Base-by-base conservation (phyloP, 2,329 filamentous ascomycete genomes). In the Nakataea oryzae region DNA sequence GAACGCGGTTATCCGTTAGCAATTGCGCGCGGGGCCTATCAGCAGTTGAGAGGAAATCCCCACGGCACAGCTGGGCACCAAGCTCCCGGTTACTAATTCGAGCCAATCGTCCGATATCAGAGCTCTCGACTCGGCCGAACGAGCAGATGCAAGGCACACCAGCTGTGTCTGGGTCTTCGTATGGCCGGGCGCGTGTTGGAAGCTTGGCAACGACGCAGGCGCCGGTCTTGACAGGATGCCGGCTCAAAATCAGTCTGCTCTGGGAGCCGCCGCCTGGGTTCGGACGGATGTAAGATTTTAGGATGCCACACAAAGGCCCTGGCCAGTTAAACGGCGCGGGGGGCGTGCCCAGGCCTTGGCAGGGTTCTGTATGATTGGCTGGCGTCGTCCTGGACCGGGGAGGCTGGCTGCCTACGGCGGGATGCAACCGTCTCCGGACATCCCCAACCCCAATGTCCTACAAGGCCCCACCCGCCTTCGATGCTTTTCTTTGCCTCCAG, bases 361-460 rank as follows among this genome's bases (percentile, higher is more conserved):
- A 50, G 41, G 8, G 6, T 4, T 4, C 17, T n/a, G 41, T 13
- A 8, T 13, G 24, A n/a, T 24, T n/a, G 21, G 17, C 21, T n/a
- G n/a, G 41, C 24, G 24, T 24, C 21, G 6, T 9, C 24, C 21
- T n/a, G 21, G 7, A n/a, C 8, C 21, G 8, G 21, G 41, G 41
- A 50, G 11, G 41, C 41, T n/a, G n/a, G 21, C 30, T 32, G 30
- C 30, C 30, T 32, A 12, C 13, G 8, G 30, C 30, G 7, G 8
- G 17, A n/a, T n/a, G 41, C 41, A 50, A 11, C 41, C 2, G 9
- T n/a, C 41, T 50, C 41, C 60, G 60, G 60, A 61, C 54, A 50
- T 61, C 60, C 60, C 60, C 60, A 61, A 57, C 28, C 28, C 24
- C 54, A 58, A 11, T 54, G 14, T 54, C 60, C 54, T n/a, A 30